Evolutionary conservation across 192 early-diverging fungal genomes (phyloP), one percentile per base, ranked within the genome.

Genomic region (Funneliformis geosporum): DNA sequence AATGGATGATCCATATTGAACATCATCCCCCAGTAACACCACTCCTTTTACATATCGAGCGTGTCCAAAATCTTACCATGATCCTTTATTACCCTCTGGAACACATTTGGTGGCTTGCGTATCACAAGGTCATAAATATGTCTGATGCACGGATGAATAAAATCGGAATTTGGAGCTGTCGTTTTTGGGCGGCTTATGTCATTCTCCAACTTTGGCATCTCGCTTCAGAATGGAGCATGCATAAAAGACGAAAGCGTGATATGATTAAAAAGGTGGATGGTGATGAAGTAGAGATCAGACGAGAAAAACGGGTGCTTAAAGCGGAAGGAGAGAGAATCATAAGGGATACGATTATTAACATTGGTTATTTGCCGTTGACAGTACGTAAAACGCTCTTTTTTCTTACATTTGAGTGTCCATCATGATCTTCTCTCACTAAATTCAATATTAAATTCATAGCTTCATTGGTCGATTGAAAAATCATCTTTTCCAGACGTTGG

Each of bases 131-230:
- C 23, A 91, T 98, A 64, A 87, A 91, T 25, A 83, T 97, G 67
- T 86, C 92, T 10, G 91, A 93, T 59, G 86, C 88, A 42, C 90
- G 89, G 28, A 90, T 92, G 43, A 93, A 96, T 80, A 84, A 86
- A 44, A 88, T 96, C 68, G 93, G 93, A 27, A 93, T 96, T 76
- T 99, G 97, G 97, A 92, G 90, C 69, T 99, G 97, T 81, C 89
- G 97, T 40, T 96, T 96, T 91, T 99, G 97, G 97, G 97, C 96
- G 0, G 88, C 86, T 27, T 97, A 96, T 87, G 95, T 97, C 0
- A 87, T 93, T 12, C 83, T 99, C 76, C 94, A 99, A 85, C 97
- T 96, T 86, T 89, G 85, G 18, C 94, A 92, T 77, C 88, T 97
- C 61, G 89, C 83, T 33, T 90, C 92, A 71, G 90, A 95, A 75